Base-by-base conservation (phyloP, 495 filamentous ascomycete genomes). In the Penicillium coprophilum region DNA sequence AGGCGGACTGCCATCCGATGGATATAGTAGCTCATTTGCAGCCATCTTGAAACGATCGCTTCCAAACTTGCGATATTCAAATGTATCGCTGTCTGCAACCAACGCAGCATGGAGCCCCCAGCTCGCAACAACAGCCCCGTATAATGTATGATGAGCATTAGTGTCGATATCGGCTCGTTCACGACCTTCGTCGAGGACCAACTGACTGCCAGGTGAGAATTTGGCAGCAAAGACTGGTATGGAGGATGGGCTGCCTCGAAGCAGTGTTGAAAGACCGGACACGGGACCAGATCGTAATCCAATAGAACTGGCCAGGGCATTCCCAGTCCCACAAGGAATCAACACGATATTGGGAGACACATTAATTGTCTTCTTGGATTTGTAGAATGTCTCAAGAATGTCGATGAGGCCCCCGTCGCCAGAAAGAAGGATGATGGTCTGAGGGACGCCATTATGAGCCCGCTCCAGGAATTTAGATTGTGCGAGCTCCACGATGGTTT, bases 81-180 rank as follows among this genome's bases (percentile, higher is more conserved):
- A 71, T 1, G 92, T 90, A 64, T 96, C 92, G 66, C 87, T 90
- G 70, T 96, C 90, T 39, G 89, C 92, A 23, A 97, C 92, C 0
- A 97, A 73, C 13, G 84, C 80, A 32, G 93, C 89, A 67, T 97
- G 93, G 55, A 96, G 82, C 34, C 87, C 93, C 84, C 92, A 96
- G 59, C 86, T 90, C 28, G 85, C 84, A 12, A 96, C 92, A 30
- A 96, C 88, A 12, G 86, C 87, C n/a, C 90, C 91, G 60, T 83
- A 80, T 20, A 93, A 70, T 27, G 52, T 71, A 27, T 57, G 60
- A 27, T 68, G 28, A 36, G 69, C 60, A 10, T 57, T n/a, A 6
- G 2, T 19, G 30, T 45, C 47, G 34, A 75, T 60, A 17, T 57
- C 50, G 13, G 38, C 55, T n/a, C 66, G 69, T 27, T 56, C 46